These are phyloP conservation scores for Massospora cicadina DNA, from an alignment of 371 early-diverging fungal genomes.

Conservation along the genomic window DNA sequence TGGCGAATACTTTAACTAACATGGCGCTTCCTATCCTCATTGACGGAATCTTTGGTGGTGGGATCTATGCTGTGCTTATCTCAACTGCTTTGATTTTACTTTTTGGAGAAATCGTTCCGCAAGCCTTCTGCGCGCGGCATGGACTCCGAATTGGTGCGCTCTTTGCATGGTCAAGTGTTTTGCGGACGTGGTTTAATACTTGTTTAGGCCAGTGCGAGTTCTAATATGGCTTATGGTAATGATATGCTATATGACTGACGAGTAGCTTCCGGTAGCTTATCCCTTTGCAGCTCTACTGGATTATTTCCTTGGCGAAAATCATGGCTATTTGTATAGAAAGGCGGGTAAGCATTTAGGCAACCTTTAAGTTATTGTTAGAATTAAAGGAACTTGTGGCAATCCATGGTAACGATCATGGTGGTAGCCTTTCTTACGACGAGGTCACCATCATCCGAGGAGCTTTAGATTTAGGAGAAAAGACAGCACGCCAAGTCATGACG, in stretches of 20 bases:
- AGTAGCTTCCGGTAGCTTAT: conserved; percentile 53
- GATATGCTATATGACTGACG: neutral
- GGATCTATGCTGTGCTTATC: conserved; percentile 66
- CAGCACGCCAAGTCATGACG: conserved; percentile 72
- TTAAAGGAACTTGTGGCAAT: conserved; percentile 81
- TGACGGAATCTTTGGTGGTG: conserved; percentile 52
- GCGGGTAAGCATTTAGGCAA: conserved; percentile 15
- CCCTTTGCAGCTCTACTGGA: conserved; percentile 63
- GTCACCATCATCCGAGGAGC: conserved; percentile 84
- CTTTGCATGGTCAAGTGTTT: conserved; percentile 28
- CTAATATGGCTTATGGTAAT: conserved; percentile 14
- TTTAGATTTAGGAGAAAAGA: conserved; percentile 71
- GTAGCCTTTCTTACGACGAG: conserved; percentile 73
- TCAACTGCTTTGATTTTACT: conserved; percentile 79
- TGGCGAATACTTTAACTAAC: conserved; percentile 83
- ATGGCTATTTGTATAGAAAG: conserved; percentile 61
- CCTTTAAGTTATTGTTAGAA: conserved; percentile 22
- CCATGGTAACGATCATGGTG: conserved; percentile 47
- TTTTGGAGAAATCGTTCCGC: conserved; percentile 80
- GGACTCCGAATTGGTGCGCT: conserved; percentile 66
- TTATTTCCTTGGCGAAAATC: conserved; percentile 53
- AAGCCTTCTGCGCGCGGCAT: conserved; percentile 34
- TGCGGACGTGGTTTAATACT: neutral
- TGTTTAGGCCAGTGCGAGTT: conserved; percentile 14
- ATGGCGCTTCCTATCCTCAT: conserved; percentile 79